Percentiles rank a stretch among this genome's conserved stretches.
These are phyloP conservation scores for Bruguiera gymnorhiza DNA, from an alignment of 345 rosid species.

Conservation along the genomic window DNA sequence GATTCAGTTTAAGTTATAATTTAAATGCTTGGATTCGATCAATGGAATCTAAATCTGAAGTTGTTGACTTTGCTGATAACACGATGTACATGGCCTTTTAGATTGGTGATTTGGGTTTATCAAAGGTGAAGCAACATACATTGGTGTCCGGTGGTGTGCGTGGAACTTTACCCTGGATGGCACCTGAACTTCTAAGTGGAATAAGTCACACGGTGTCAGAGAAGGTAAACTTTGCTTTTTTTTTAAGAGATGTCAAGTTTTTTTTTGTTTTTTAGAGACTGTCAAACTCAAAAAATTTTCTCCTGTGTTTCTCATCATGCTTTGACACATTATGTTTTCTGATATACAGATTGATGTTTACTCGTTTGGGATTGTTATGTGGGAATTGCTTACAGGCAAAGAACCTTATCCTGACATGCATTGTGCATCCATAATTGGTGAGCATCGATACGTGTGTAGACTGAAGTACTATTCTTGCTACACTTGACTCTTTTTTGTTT, in stretches of 20 bases:
- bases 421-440: constrained; percentile 94
- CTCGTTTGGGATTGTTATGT: constrained; percentile 96
- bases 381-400: constrained; percentile 94
- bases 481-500: too few relatives aligned
- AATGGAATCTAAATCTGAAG: neutral
- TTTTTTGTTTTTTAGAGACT: too few relatives aligned
- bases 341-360: constrained; percentile 82
- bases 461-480: neutral
- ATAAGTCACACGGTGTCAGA: too few relatives aligned
- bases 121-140: constrained; percentile 93
- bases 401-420: constrained; percentile 95
- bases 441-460: constrained; percentile 14
- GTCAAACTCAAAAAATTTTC: neutral
- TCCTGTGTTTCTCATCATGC: neutral
- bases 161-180: constrained; percentile 44
- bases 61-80: constrained; percentile 12
- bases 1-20: neutral
- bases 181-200: too few relatives aligned
- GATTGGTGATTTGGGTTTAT: constrained; percentile 97
- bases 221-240: too few relatives aligned
- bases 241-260: too few relatives aligned
- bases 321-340: constrained; percentile 6
- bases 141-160: constrained; percentile 98
- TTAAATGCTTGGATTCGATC: neutral
- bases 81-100: constrained; percentile 22